A percentile compares a stretch with the other conserved stretches of the same genome.
Conservation (phyloP, 495 filamentous ascomycete species). For the Aspergillus coremiiformis region DNA sequence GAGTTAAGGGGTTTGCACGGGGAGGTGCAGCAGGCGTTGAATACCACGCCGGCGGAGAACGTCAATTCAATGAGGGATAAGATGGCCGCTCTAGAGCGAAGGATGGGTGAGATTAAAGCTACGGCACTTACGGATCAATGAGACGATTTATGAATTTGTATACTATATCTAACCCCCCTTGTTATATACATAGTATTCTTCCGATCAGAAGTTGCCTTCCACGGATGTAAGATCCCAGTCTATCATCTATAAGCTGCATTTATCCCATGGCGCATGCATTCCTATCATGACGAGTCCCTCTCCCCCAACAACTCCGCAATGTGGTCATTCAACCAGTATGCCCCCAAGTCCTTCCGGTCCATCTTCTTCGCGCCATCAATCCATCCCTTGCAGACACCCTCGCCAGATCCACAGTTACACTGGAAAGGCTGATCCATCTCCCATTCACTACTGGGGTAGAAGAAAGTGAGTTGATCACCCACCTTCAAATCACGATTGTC, state of each 20-base stretch:
- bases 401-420: conserved; percentile 50
- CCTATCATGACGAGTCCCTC: conserved; percentile 2
- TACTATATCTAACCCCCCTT: neutral
- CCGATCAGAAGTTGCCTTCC: neutral
- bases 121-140: neutral
- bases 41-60: neutral
- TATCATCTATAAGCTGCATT: neutral
- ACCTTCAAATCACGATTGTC: conserved; percentile 45
- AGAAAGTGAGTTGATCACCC: conserved; percentile 67
- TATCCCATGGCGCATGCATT: neutral
- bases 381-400: conserved; percentile 21
- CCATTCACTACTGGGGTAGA: conserved; percentile 75
- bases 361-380: conserved; percentile 32
- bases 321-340: conserved; percentile 36
- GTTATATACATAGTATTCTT: neutral
- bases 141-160: neutral
- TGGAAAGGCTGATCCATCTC: conserved; percentile 66
- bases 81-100: neutral
- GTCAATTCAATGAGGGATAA: neutral
- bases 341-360: conserved; percentile 18
- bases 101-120: neutral
- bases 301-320: conserved; percentile 26
- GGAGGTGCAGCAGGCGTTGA: neutral
- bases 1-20: neutral
- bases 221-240: neutral